A percentile compares a stretch with the other conserved stretches of the same genome.
phyloP scores from a whole-genome alignment of 1,139 yeast species.

The Scheffersomyces stambukii region DNA sequence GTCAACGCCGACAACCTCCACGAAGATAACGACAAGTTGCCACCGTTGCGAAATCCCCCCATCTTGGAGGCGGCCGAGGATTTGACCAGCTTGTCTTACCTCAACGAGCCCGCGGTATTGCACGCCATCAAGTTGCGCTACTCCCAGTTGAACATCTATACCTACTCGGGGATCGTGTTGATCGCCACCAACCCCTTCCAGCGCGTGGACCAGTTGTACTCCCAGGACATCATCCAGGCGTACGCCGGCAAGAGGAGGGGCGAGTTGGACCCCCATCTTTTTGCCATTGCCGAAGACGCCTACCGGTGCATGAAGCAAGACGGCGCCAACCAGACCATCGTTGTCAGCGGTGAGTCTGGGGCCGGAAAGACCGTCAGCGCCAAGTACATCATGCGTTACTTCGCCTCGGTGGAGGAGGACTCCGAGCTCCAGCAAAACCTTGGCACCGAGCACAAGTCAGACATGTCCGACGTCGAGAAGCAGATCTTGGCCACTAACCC shows the following conservation, averaged over 20 bases:
- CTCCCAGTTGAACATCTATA: constrained; percentile 83
- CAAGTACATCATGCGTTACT: constrained; percentile 94
- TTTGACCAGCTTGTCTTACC: constrained; percentile 82
- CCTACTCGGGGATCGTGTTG: constrained; percentile 94
- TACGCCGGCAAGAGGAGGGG: constrained; percentile 92
- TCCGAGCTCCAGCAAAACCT: constrained; percentile 20
- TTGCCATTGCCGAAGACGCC: constrained; percentile 99
- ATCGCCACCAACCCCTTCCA: constrained; percentile 97
- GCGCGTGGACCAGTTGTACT: constrained; percentile 83
- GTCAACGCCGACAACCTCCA: constrained; percentile 48
- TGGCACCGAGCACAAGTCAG: constrained; percentile 42
- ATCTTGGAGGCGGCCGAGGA: constrained; percentile 93
- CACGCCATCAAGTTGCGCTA: constrained; percentile 92
- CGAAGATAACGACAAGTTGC: constrained; percentile 56
- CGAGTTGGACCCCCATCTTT: constrained; percentile 92
- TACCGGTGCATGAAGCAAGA: constrained; percentile 90
- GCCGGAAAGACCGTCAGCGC: constrained; percentile 99
- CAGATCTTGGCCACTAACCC: constrained; percentile 97
- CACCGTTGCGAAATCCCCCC: constrained; percentile 90
- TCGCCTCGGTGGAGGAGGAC: constrained; percentile 85
- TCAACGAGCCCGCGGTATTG: constrained; percentile 94
- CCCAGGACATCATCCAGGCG: constrained; percentile 88
- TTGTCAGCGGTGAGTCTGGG: constrained; percentile 97
- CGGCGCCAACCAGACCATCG: constrained; percentile 85
- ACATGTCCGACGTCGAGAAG: constrained; percentile 88